Conservation (phyloP, 73 alveolate species). For the Tetrahymena malaccensis region DNA sequence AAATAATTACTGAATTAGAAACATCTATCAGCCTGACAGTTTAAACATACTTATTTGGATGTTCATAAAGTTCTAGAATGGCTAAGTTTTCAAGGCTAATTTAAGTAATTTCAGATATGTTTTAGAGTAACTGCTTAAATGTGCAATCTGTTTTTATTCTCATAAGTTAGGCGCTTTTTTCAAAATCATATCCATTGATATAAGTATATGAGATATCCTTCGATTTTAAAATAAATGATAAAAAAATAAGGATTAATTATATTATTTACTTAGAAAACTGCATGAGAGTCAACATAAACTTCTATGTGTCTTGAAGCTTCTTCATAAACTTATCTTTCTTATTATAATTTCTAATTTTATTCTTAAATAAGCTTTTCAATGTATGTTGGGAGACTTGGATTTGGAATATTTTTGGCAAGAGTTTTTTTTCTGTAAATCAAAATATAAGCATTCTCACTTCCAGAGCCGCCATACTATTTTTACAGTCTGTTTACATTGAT, state of each 20-base stretch:
- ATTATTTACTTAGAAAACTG: not conserved
- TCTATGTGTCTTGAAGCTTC: not conserved
- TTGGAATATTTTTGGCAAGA: not conserved
- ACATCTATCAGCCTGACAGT: not conserved
- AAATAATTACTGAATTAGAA: not conserved
- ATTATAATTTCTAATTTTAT: not conserved
- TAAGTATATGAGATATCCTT: not conserved
- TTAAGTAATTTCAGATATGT: not conserved
- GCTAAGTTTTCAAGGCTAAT: not conserved
- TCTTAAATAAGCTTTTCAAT: not conserved
- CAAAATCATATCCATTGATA: not conserved
- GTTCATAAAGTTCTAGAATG: not conserved
- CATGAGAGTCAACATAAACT: not conserved
- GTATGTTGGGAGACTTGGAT: not conserved
- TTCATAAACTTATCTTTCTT: not conserved
- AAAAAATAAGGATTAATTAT: too few relatives aligned
- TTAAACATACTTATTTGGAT: not conserved
- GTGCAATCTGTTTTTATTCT: not conserved
- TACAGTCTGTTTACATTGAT: slow-evolving; percentile 75
- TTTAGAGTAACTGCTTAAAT: not conserved
- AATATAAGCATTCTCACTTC: slow-evolving; percentile 88
- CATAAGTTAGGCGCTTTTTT: not conserved
- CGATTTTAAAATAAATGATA: too few relatives aligned
- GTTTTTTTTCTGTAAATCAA: slow-evolving; percentile 66
- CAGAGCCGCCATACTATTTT: slow-evolving; percentile 78